These are phyloP conservation scores for Rostrohypoxylon terebratum DNA, from an alignment of 495 filamentous ascomycete species.

Conservation along the genomic window DNA sequence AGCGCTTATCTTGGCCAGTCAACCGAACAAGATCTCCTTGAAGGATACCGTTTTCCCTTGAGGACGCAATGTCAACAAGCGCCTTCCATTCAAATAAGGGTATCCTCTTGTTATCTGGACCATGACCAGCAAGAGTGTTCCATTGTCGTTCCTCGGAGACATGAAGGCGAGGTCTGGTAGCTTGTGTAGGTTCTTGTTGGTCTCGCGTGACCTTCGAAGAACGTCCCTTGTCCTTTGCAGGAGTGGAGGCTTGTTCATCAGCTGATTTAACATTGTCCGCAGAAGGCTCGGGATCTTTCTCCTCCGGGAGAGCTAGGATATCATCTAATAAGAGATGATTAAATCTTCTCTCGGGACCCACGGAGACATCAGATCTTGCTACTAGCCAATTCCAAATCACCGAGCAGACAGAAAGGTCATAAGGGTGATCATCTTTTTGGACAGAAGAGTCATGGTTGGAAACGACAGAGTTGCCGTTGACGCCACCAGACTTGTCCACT, in stretches of 20 bases:
- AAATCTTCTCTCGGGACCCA: constrained; percentile 55
- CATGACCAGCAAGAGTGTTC: constrained; percentile 84
- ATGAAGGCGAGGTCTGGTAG: constrained; percentile 45
- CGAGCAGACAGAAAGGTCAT: constrained; percentile 51
- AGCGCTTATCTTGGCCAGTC: constrained; percentile 89
- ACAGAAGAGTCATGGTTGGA: neutral
- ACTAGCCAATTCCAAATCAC: constrained; percentile 62
- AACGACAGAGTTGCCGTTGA: neutral
- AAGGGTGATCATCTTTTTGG: neutral
- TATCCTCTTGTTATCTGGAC: constrained; percentile 75
- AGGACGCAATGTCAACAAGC: constrained; percentile 83
- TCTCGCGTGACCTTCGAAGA: constrained; percentile 3
- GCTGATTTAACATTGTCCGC: neutral
- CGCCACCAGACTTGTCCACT: neutral
- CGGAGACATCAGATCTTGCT: constrained; percentile 55
- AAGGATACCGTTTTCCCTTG: constrained; percentile 74
- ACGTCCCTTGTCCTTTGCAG: neutral
- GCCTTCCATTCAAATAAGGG: constrained; percentile 76
- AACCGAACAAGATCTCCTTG: constrained; percentile 81
- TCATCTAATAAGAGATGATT: constrained; percentile 57
- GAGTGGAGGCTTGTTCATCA: neutral
- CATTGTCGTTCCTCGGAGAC: constrained; percentile 68
- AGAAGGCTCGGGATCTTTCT: constrained; percentile 27
- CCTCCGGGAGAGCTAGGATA: constrained; percentile 57
- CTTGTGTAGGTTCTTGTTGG: neutral